Percentiles rank a stretch among this genome's conserved stretches.
Evolutionary conservation across 2,329 filamentous ascomycete genomes (phyloP).

Genomic region (Trichoderma breve): DNA sequence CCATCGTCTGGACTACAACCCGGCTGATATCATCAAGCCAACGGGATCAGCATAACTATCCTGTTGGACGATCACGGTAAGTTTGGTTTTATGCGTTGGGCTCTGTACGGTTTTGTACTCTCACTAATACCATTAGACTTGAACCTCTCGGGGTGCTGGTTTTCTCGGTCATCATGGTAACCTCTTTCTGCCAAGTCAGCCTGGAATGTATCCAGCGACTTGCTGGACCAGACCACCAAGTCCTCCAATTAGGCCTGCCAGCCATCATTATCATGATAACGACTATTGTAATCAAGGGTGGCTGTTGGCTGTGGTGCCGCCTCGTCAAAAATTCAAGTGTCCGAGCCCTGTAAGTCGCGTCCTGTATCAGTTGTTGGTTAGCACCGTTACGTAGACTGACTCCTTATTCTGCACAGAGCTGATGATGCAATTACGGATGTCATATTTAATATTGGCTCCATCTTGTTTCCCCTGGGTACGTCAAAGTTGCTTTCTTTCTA

Average conservation of each 20-base stretch:
- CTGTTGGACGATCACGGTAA: conserved; percentile 66
- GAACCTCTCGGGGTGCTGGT: conserved; percentile 79
- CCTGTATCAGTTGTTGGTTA: not conserved
- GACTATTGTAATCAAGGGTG: conserved; percentile 78
- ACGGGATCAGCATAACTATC: conserved; percentile 72
- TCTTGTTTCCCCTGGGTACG: conserved; percentile 74
- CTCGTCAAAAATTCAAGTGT: conserved; percentile 83
- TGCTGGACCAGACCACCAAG: conserved; percentile 55
- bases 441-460: conserved; percentile 86
- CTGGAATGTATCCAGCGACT: conserved; percentile 68
- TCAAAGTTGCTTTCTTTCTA: conserved; percentile 1
- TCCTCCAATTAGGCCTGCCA: conserved; percentile 70
- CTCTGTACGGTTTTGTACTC: not conserved
- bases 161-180: conserved; percentile 84
- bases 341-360: conserved; percentile 62
- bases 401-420: conserved; percentile 35
- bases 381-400: conserved; percentile 15
- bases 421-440: conserved; percentile 67
- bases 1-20: conserved; percentile 77
- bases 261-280: conserved; percentile 77
- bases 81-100: conserved; percentile 18
- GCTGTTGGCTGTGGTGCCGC: conserved; percentile 85
- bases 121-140: conserved; percentile 46
- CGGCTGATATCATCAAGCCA: conserved; percentile 64
- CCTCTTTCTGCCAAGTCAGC: conserved; percentile 75